These are phyloP conservation scores for Elaeis oleifera DNA, from an alignment of 202 grass and related monocot species.

Conservation along the genomic window DNA sequence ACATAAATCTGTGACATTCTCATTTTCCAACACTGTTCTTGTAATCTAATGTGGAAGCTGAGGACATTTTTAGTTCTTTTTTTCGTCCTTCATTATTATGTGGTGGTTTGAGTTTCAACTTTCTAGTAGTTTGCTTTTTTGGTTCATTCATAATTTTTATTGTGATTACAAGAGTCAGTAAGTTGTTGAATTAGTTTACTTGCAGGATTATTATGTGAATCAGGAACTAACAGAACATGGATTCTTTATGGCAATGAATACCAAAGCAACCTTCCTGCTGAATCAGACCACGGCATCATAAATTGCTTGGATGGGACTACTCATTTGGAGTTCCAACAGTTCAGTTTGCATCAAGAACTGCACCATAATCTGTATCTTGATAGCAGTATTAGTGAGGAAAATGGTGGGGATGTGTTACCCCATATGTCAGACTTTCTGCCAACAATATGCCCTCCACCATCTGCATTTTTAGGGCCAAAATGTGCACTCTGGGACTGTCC, in stretches of 20 bases:
- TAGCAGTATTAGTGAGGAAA: conserved; percentile 40
- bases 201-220: conserved; percentile 82
- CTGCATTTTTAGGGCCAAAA: conserved; percentile 82
- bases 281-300: conserved; percentile 35
- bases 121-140: not conserved
- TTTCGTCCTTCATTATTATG: too few relatives aligned
- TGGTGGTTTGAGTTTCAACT: too few relatives aligned
- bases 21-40: too few relatives aligned
- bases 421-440: conserved; percentile 84
- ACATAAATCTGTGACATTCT: too few relatives aligned
- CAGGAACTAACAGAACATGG: conserved; percentile 57
- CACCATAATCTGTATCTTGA: conserved; percentile 46
- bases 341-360: conserved; percentile 52
- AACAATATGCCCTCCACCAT: conserved; percentile 62
- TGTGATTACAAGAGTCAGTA: not conserved
- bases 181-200: conserved; percentile 24
- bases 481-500: conserved; percentile 98
- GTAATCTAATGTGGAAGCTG: too few relatives aligned
- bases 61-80: too few relatives aligned
- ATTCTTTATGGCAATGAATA: conserved; percentile 57
- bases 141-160: not conserved
- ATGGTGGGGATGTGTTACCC: conserved; percentile 38
- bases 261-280: conserved; percentile 48
- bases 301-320: conserved; percentile 57
- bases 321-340: conserved; percentile 65